Evolutionary conservation across 1,284 basidiomycete genomes (phyloP), one percentile per base, ranked within the genome.

Genomic region (Sanghuangporus sanghuang): DNA sequence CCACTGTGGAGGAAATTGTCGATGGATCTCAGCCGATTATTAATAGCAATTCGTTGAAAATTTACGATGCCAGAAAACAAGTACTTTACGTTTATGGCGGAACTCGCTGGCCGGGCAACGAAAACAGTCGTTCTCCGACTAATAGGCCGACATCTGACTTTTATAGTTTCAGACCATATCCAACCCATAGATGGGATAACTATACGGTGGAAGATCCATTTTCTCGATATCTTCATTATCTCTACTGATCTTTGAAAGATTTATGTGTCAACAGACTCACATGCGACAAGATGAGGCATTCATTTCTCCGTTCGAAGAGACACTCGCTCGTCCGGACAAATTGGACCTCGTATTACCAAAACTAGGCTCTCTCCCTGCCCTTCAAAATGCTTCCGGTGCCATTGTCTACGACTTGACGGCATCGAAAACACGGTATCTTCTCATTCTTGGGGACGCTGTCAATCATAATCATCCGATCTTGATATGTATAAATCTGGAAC

Each of bases 41-140:
- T 23, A 64, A 64, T 38, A 48, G 44, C 12, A 49, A 46, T 7
- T 38, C 57, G 3, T n/a, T 64, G 14, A 58, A 40, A 27, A 44
- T 64, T 12, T 53, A 58, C 35, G 63, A 64, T 23, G 12, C 23
- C 40, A 35, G 23, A 39, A 60, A 54, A 2, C 39, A 32, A 35
- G 46, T 21, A 21, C n/a, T 64, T 6, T 64, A 64, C 36, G 46
- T 64, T n/a, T 64, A 64, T 35, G 63, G 63, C 9, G 63, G 63
- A 0, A 35, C 32, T 8, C 50, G 50, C 42, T 64, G 63, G 63
- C 21, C 18, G 16, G 9, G 7, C n/a, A 60, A 64, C 39, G 42
- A 46, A 9, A 57, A 64, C 35, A 38, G 7, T n/a, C 8, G 52
- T 4, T 64, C 63, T 23, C 57, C 63, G 11, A 64, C 63, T 14